These are phyloP conservation scores for Tripterygium wilfordii DNA, from an alignment of 177 flowering plant genomes.

Conservation along the genomic window DNA sequence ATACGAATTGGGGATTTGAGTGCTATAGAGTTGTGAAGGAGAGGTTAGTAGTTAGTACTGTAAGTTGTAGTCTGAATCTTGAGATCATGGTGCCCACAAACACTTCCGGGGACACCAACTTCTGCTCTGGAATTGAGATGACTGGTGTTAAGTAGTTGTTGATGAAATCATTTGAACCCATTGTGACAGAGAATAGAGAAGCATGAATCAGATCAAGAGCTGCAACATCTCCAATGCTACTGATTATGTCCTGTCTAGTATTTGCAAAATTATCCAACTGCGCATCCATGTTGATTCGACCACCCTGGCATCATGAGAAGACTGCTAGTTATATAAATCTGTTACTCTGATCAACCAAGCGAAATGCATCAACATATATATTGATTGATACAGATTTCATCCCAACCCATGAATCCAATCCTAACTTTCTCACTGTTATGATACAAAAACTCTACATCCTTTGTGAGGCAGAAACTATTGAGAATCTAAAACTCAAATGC, in stretches of 20 bases:
- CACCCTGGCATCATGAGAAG: conserved; percentile 35
- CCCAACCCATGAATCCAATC: too few species aligned
- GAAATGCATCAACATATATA: too few species aligned
- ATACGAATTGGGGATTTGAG: too few species aligned
- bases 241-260: conserved; percentile 61
- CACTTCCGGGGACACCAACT: conserved; percentile 30
- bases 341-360: too few species aligned
- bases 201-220: conserved; percentile 30
- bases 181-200: conserved; percentile 43
- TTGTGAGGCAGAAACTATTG: too few species aligned
- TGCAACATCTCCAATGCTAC: conserved; percentile 34
- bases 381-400: too few species aligned
- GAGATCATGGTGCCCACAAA: conserved; percentile 53
- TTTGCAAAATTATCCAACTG: conserved; percentile 71
- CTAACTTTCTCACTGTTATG: too few species aligned
- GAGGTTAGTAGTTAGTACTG: too few species aligned
- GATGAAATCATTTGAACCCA: conserved; percentile 75
- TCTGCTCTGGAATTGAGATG: conserved; percentile 24
- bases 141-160: conserved; percentile 58
- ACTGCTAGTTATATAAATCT: too few species aligned
- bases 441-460: too few species aligned
- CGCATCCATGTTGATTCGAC: conserved; percentile 63
- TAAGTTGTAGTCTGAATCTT: conserved; percentile 52
- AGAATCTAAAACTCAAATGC: too few species aligned
- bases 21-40: too few species aligned